A percentile compares a stretch with the other conserved stretches of the same genome.
Evolutionary conservation across 306 rosid genomes (phyloP).

Genomic region (Argentina anserina): DNA sequence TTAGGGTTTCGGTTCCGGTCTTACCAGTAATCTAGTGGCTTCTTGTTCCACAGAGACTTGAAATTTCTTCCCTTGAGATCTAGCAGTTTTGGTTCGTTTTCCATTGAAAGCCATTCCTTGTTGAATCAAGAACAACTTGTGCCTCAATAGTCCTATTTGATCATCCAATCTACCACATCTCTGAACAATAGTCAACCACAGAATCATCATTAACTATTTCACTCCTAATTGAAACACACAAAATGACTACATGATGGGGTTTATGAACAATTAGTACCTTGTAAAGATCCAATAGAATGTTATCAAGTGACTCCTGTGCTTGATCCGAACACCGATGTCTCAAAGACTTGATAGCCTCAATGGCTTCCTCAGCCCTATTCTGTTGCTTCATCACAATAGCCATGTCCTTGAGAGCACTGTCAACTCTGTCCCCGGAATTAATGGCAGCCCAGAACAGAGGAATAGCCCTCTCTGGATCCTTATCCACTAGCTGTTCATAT

Average conservation of each 20-base stretch:
- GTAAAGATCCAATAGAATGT: slow-evolving; percentile 88
- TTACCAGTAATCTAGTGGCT: slow-evolving; percentile 90
- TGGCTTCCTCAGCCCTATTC: slow-evolving; percentile 92
- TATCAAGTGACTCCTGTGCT: slow-evolving; percentile 97
- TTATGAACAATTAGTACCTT: slow-evolving; percentile 42
- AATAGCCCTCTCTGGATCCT: slow-evolving; percentile 96
- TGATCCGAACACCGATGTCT: slow-evolving; percentile 85
- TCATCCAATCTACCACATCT: slow-evolving; percentile 98
- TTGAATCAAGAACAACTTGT: slow-evolving; percentile 78
- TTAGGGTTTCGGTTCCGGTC: background rate
- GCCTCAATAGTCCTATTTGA: slow-evolving; percentile 72
- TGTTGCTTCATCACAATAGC: slow-evolving; percentile 99
- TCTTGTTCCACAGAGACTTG: slow-evolving; percentile 99
- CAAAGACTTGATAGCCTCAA: slow-evolving; percentile 89
- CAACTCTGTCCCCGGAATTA: slow-evolving; percentile 94
- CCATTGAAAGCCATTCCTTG: slow-evolving; percentile 98
- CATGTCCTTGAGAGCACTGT: slow-evolving; percentile 96
- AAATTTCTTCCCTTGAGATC: slow-evolving; percentile 98
- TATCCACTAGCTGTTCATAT: slow-evolving; percentile 65
- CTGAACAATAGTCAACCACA: slow-evolving; percentile 29
- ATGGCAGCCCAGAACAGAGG: slow-evolving; percentile 97
- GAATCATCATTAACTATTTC: background rate
- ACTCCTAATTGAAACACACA: background rate
- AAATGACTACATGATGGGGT: background rate
- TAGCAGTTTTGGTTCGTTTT: slow-evolving; percentile 88